These are phyloP conservation scores for Phytophthora kernoviae DNA, from an alignment of 352 stramenopile species.

Conservation along the genomic window DNA sequence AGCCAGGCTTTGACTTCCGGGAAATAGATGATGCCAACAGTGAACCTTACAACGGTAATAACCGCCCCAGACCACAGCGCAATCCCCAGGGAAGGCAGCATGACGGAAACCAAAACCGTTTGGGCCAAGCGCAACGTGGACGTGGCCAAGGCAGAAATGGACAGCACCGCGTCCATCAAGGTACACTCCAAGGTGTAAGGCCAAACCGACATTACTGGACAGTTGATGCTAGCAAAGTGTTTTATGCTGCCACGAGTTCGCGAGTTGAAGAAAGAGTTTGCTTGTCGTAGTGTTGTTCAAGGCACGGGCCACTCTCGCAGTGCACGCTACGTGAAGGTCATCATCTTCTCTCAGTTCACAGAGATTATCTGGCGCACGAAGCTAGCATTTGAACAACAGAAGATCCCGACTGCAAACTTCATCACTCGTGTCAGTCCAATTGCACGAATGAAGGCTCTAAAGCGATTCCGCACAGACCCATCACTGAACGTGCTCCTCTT, in stretches of 20 bases:
- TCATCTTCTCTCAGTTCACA: slow-evolving; percentile 78
- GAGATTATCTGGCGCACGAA: slow-evolving; percentile 69
- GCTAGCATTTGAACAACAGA: slow-evolving; percentile 61
- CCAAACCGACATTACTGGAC: slow-evolving; percentile 23
- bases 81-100: slow-evolving; percentile 9
- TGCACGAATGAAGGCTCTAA: slow-evolving; percentile 48
- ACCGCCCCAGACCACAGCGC: neutral
- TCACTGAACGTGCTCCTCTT: slow-evolving; percentile 91
- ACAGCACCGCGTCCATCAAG: neutral
- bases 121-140: neutral
- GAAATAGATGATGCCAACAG: slow-evolving; percentile 22
- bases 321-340: slow-evolving; percentile 56
- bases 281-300: slow-evolving; percentile 5
- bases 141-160: too few relatives aligned
- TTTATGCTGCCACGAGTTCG: slow-evolving; percentile 61
- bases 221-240: slow-evolving; percentile 60
- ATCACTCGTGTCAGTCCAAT: slow-evolving; percentile 37
- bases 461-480: slow-evolving; percentile 50
- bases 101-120: neutral
- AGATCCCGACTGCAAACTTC: slow-evolving; percentile 55
- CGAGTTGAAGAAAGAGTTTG: slow-evolving; percentile 48
- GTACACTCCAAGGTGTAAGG: neutral
- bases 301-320: neutral
- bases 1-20: slow-evolving; percentile 75
- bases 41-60: slow-evolving; percentile 5